Percentiles rank a stretch among this genome's conserved stretches.
phyloP scores from a whole-genome alignment of 2,329 filamentous ascomycete species.

The Dothiorella sarmentorum region DNA sequence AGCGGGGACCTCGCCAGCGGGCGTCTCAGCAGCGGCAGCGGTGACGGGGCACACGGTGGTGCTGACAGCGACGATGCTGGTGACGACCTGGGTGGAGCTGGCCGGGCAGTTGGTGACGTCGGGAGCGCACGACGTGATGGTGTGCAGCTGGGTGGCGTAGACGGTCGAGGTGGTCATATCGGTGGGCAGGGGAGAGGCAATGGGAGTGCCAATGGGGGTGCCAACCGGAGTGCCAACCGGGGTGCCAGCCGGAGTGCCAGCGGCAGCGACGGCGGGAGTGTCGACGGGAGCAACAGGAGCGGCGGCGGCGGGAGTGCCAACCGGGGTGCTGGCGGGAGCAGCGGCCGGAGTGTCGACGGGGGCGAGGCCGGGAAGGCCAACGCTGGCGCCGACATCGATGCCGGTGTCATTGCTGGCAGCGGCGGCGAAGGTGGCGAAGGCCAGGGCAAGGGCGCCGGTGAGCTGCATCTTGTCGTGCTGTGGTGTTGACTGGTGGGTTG shows the following conservation, averaged over 20 bases:
- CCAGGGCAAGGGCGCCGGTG: conserved; percentile 20
- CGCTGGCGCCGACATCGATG: too few species aligned
- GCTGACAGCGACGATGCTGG: conserved; percentile 28
- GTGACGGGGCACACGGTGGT: conserved; percentile 43
- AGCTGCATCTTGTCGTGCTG: conserved; percentile 24
- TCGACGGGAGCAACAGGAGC: conserved; percentile 20
- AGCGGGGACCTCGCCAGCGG: conserved; percentile 24
- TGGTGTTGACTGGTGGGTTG: conserved; percentile 26
- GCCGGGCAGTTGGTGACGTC: conserved; percentile 21
- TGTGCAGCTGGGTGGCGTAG: conserved; percentile 17
- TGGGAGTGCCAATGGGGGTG: conserved; percentile 5
- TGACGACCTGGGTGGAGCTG: conserved; percentile 20
- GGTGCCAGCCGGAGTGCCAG: too few species aligned
- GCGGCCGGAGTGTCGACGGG: conserved; percentile 21
- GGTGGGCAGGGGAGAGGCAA: too few species aligned
- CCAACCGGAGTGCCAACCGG: conserved; percentile 16
- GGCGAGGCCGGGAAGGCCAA: too few species aligned
- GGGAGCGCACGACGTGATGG: conserved; percentile 17
- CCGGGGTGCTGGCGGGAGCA: conserved; percentile 21
- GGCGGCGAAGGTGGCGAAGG: conserved; percentile 21
- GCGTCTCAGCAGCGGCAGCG: conserved; percentile 28
- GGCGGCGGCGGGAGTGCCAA: conserved; percentile 23
- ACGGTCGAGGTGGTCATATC: conserved; percentile 19
- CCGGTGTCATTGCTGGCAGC: conserved; percentile 26
- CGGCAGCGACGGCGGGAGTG: conserved; percentile 24